Evolutionary conservation across 2,329 filamentous ascomycete species (phyloP).

Genomic region (Tolypocladium ovalisporum): DNA sequence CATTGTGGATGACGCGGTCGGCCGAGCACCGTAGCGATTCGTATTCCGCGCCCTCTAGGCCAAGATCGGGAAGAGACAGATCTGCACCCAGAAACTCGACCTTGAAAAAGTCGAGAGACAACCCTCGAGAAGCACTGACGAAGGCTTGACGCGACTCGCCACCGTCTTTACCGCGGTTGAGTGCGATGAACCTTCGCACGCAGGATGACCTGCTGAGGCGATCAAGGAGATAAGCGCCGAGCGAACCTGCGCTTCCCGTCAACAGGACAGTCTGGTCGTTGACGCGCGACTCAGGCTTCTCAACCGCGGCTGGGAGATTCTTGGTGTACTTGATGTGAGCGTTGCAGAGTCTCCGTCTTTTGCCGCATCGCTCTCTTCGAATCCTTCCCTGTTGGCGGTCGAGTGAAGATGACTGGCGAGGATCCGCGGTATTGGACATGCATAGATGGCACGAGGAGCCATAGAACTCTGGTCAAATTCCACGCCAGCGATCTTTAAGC

Average conservation of each 20-base stretch:
- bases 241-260: slow-evolving; percentile 80
- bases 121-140: slow-evolving; percentile 24
- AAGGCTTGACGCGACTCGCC: slow-evolving; percentile 25
- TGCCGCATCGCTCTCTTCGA: not conserved
- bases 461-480: slow-evolving; percentile 4
- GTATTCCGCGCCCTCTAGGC: slow-evolving; percentile 27
- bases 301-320: slow-evolving; percentile 10
- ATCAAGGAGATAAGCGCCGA: slow-evolving; percentile 62
- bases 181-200: slow-evolving; percentile 12
- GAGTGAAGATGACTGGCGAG: slow-evolving; percentile 10
- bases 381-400: slow-evolving; percentile 1
- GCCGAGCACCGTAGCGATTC: slow-evolving; percentile 23
- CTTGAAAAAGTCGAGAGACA: slow-evolving; percentile 24
- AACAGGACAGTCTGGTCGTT: slow-evolving; percentile 55
- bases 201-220: slow-evolving; percentile 14
- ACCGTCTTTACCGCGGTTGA: slow-evolving; percentile 27
- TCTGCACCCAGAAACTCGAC: slow-evolving; percentile 39
- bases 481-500: slow-evolving; percentile 9
- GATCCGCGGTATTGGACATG: slow-evolving; percentile 14
- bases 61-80: slow-evolving; percentile 32
- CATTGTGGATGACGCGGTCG: slow-evolving; percentile 41
- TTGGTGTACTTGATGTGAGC: slow-evolving; percentile 18
- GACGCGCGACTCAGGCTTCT: slow-evolving; percentile 12
- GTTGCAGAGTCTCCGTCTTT: slow-evolving; percentile 3
- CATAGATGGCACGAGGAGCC: slow-evolving; percentile 15